Percentiles rank a stretch among this genome's conserved stretches.
These are phyloP conservation scores for Posidonia oceanica DNA, from an alignment of 116 monocot genomes.

Conservation along the genomic window DNA sequence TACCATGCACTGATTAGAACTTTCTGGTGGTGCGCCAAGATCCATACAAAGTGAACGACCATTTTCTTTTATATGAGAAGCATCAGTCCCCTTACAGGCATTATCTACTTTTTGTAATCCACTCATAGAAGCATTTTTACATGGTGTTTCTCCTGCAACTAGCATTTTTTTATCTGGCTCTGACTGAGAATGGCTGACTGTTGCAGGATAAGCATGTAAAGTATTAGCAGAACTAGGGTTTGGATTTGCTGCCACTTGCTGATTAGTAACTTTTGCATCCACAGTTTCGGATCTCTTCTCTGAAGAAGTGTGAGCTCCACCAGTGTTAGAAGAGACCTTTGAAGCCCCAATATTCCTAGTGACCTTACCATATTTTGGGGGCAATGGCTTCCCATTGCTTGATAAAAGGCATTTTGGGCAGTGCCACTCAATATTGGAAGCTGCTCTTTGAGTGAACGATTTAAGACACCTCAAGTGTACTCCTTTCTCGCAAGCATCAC, in stretches of 20 bases:
- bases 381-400: conserved; percentile 76
- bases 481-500: conserved; percentile 95
- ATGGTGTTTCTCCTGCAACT: conserved; percentile 9
- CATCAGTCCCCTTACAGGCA: not conserved
- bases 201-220: conserved; percentile 11
- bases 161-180: conserved; percentile 8
- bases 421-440: conserved; percentile 86
- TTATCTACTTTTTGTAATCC: conserved; percentile 14
- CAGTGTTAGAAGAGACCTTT: conserved; percentile 26
- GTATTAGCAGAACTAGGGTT: conserved; percentile 15
- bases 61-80: conserved; percentile 14
- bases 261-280: conserved; percentile 30
- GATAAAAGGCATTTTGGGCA: conserved; percentile 68
- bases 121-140: conserved; percentile 1
- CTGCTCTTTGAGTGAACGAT: conserved; percentile 37
- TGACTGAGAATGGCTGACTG: conserved; percentile 7
- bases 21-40: not conserved
- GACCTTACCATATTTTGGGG: conserved; percentile 96
- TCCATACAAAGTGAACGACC: conserved; percentile 2
- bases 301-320: conserved; percentile 21
- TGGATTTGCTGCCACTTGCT: conserved; percentile 27
- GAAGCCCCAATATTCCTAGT: conserved; percentile 44
- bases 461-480: conserved; percentile 80
- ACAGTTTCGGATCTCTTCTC: conserved; percentile 33
- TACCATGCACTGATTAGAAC: conserved; percentile 4